Evolutionary conservation across 1,139 yeast genomes (phyloP), one percentile per base, ranked within the genome.

Genomic region (Geotrichum aggregatum): DNA sequence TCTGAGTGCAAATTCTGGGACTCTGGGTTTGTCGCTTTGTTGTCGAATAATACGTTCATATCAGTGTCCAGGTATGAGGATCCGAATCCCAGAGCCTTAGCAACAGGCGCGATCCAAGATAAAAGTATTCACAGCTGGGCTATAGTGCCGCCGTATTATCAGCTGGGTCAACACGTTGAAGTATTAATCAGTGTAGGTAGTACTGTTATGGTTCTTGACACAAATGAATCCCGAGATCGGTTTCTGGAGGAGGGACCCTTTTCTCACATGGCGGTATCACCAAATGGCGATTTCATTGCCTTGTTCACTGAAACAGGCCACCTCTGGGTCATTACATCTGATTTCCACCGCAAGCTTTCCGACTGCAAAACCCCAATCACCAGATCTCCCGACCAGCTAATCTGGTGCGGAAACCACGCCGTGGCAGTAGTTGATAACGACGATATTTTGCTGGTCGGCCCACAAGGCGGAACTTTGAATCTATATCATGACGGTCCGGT

Each of bases 391-490:
- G 63, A 67, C 38, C 78, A 78, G 57, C 70, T 87, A 11, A 76
- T 76, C 55, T 91, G 97, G 97, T 87, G 96, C 67, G 88, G 92
- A 0, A 82, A 84, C 60, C 96, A 88, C 70, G 88, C 94, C 0
- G 81, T 89, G 1, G 82, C 82, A 0, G 61, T 73, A 24, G 71
- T 82, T 0, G 75, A 78, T 55, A 72, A 76, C 3, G 94, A 85
- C 59, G 91, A 85, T 54, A 63, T 88, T 22, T 77, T 78, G 55
- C 66, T 91, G 13, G 75, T 84, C 36, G 96, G 94, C 0, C 94
- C 95, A 0, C 77, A 80, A 2, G 83, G 82, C 49, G 83, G 82
- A 1, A 74, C 82, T 1, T 59, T 73, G 7, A 70, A 72, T 42
- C 75, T 80, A 60, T 77, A 67, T 54, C 71, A 74, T 35, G 74